Conservation (phyloP, 805 yeast species). For the Candida multigemmis region DNA sequence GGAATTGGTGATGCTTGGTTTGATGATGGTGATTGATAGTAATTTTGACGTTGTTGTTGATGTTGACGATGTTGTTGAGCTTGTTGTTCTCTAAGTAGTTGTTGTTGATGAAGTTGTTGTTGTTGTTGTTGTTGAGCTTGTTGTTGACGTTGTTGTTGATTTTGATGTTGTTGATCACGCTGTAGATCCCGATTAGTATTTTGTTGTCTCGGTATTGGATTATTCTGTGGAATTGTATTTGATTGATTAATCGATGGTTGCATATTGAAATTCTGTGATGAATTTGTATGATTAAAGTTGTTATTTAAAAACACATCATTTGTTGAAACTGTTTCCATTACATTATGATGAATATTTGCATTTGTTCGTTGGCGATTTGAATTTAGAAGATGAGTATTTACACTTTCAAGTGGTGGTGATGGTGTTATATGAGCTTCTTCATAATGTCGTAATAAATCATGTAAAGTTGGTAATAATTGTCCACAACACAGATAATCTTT, state of each 20-base stretch:
- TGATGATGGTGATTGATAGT: constrained; percentile 10
- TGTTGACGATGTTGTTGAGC: constrained; percentile 8
- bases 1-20: constrained; percentile 6
- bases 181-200: constrained; percentile 4
- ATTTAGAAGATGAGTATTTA: constrained; percentile 19
- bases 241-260: constrained; percentile 3
- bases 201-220: constrained; percentile 4
- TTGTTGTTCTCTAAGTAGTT: constrained; percentile 10
- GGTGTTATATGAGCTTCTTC: constrained; percentile 87
- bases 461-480: constrained; percentile 81
- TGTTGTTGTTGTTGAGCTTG: constrained; percentile 8
- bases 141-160: constrained; percentile 10
- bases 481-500: constrained; percentile 97
- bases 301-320: constrained; percentile 76
- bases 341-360: constrained; percentile 40
- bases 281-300: constrained; percentile 16
- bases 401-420: constrained; percentile 36
- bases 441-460: constrained; percentile 87
- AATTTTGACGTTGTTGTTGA: constrained; percentile 9
- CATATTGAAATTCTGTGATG: constrained; percentile 8
- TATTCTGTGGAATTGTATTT: constrained; percentile 4
- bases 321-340: constrained; percentile 84
- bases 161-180: constrained; percentile 6
- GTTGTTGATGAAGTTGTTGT: constrained; percentile 10
- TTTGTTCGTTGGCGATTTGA: constrained; percentile 23